Base-by-base conservation (phyloP, 345 rosid genomes). In the Populus simonii region DNA sequence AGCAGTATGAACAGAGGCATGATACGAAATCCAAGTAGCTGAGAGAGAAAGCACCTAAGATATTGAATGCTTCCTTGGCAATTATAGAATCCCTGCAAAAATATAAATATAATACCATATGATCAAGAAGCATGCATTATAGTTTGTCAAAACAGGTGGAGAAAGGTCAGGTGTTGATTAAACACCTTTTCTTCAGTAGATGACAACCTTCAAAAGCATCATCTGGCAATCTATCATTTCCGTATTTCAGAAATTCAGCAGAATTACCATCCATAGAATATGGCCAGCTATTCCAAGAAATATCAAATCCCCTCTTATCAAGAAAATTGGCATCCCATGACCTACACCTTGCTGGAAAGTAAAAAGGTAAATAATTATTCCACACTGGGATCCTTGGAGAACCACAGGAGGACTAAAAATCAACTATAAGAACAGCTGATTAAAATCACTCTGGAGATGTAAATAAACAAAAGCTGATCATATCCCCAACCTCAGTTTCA, bases 101-200 rank as follows among this genome's bases (percentile, higher is more conserved):
- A 16, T 49, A 47, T 47, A 47, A 15, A 67, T 41, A 72, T 47
- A 77, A 70, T 71, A 84, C 36, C 71, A 36, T 27, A 27, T 49
- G 65, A 73, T 78, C 78, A 83, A 78, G 72, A 79, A 73, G 61
- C 66, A 45, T 59, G 11, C 75, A 20, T 31, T 16, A 39, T 17
- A 41, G 72, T 66, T 61, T 72, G 35, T 68, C 68, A 73, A 62
- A 67, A 77, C 63, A 74, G 59, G 71, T 49, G 71, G 51, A 76
- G 76, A 80, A 73, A 68, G 51, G 27, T 9, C 71, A 68, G 76
- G 67, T 39, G 47, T 79, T 77, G 27, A 51, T 5, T 35, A 68
- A 75, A 47, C 61, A 92, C 98, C 93, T 87, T 80, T 87, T 91
- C 81, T 84, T 83, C 76, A 31, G 83, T 68, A 53, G 25, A 66